phyloP scores from a whole-genome alignment of 441 rosid genomes.

The Adansonia rubrostipa region DNA sequence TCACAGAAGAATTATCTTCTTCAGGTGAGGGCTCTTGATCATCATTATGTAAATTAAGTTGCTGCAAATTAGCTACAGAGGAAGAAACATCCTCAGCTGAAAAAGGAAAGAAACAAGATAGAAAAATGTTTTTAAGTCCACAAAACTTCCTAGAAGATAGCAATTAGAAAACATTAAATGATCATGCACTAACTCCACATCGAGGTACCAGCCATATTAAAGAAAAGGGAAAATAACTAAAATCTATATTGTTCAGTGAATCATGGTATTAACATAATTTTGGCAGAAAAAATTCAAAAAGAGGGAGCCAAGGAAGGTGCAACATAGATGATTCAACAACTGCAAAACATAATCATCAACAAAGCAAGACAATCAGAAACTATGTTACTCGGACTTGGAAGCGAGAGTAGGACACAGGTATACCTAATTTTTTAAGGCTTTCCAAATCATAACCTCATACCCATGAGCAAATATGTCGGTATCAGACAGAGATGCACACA shows the following conservation, averaged over 20 bases:
- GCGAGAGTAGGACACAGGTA: too few species aligned
- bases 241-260: background rate
- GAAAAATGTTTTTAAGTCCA: constrained; percentile 6
- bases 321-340: too few species aligned
- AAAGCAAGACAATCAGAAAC: too few species aligned
- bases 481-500: too few species aligned
- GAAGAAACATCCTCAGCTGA: constrained; percentile 70
- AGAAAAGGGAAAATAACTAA: background rate
- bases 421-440: too few species aligned
- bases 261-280: too few species aligned
- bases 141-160: constrained; percentile 18
- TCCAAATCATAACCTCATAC: too few species aligned
- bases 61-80: constrained; percentile 60
- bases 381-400: too few species aligned
- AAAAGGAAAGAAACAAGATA: constrained; percentile 28
- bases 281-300: background rate
- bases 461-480: too few species aligned
- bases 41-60: constrained; percentile 58
- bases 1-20: constrained; percentile 75
- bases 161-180: background rate
- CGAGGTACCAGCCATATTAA: background rate
- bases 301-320: background rate
- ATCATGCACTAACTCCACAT: background rate
- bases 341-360: too few species aligned
- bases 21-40: constrained; percentile 53